Evolutionary conservation across 2,329 filamentous ascomycete genomes (phyloP).

Genomic region (Trichoderma endophyticum): DNA sequence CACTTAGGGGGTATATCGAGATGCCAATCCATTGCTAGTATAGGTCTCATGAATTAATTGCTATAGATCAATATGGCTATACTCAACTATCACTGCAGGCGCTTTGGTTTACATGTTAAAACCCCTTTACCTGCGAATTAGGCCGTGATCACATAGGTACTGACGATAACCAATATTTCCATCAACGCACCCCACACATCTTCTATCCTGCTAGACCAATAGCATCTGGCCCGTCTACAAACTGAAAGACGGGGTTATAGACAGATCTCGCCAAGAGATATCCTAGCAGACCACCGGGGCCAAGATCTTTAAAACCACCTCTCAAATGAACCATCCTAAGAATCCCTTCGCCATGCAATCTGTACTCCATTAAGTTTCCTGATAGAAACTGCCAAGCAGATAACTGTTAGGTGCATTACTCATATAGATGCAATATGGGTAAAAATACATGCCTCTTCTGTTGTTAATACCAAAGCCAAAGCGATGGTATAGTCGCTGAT

Average conservation of each 20-base stretch:
- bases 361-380: not conserved
- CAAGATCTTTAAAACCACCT: not conserved
- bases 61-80: not conserved
- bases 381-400: not conserved
- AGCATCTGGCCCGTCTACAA: not conserved
- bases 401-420: not conserved
- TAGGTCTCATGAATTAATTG: not conserved
- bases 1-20: not conserved
- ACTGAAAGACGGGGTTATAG: constrained; percentile 4
- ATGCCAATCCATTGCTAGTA: not conserved
- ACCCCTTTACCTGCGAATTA: not conserved
- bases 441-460: not conserved
- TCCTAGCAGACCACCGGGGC: not conserved
- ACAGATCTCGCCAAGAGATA: constrained; percentile 5
- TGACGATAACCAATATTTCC: no score
- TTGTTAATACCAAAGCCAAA: constrained; percentile 7
- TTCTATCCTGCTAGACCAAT: not conserved
- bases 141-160: not conserved
- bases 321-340: constrained; percentile 9
- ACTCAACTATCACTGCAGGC: not conserved
- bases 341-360: constrained; percentile 6
- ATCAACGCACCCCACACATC: not conserved
- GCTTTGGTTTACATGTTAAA: not conserved
- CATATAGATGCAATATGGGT: no score
- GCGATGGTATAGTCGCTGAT: constrained; percentile 5